Evolutionary conservation across 164 flowering plant species (phyloP), one percentile per base, ranked within the genome.

Genomic region (Pachysandra terminalis): DNA sequence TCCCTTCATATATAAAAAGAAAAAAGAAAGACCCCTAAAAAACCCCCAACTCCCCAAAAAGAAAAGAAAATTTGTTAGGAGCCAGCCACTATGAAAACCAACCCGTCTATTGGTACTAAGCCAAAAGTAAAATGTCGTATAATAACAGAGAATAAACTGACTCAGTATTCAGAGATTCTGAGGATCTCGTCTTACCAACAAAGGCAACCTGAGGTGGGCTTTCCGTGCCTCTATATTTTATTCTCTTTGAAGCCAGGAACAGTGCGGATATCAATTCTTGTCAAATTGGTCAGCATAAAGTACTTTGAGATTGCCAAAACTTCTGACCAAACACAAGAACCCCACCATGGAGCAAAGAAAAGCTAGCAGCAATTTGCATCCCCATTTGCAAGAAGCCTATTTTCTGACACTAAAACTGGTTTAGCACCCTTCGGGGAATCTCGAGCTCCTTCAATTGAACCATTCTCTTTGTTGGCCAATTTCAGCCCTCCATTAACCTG

Each of bases 301-400:
- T n/a, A n/a, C n/a, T n/a, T n/a, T n/a, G n/a, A n/a, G n/a, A n/a
- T n/a, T n/a, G n/a, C n/a, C 63, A 53, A 58, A 69, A 72, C 73
- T 69, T 60, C 60, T 61, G 59, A n/a, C 56, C 56, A 22, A 67
- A 71, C 45, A 57, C 27, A 24, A 15, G 25, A 25, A 48, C 19
- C 24, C 3, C 56, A 12, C n/a, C 16, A 23, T 7, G 37, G 37
- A 7, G 7, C 5, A 32, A 64, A 56, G 56, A 26, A 23, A 26
- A 59, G 3, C 64, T 83, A 82, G 78, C 82, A 81, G 58, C 79
- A 81, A 71, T 81, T 80, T 27, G 80, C 73, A 62, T 80, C 75
- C 28, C 81, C 78, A 65, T 83, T 75, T 17, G 77, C 59, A 23
- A 74, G 57, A 19, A 70, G 63, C 68, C 65, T 73, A 61, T 80